Evolutionary conservation across 129 eudicot genomes (phyloP), one percentile per base, ranked within the genome.

Genomic region (Helichrysum umbraculigerum): DNA sequence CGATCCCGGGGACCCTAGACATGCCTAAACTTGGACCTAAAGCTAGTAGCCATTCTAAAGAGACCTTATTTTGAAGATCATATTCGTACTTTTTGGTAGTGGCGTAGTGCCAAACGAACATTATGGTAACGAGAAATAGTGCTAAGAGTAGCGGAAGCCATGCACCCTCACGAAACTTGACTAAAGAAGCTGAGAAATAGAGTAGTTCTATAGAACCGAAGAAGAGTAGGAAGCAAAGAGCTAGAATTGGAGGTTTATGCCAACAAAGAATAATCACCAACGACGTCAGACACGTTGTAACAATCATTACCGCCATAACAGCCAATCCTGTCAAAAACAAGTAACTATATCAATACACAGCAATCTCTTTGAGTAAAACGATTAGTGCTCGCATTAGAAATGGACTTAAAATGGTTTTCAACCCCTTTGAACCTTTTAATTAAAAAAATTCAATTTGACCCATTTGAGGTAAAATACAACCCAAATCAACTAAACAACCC

Each of bases 61-160:
- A 85, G 15, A 93, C 91, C 74, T 90, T 93, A 80, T 90, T 90
- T 75, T 93, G 96, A 14, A 87, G 54, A 42, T 93, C 98, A 35
- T 83, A 93, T 80, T 90, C 69, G 47, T 90, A 90, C 58, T 86
- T 93, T 75, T 93, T 93, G 34, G 84, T 72, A 47, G 94, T 88
- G 32, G 92, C 93, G 22, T 88, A 93, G 85, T 93, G 96, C 98
- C 98, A 93, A 35, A 87, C 44, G 8, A 83, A 81, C 98, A 93
- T 93, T 71, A 88, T 73, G 9, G 87, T 74, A 58, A 93, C 82
- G 29, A 83, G 85, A 28, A 90, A 64, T 2, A 83, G 67, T 72
- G 84, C 83, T 14, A 92, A 61, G 85, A 84, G 77, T 21, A 88
- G 70, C 17, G 89, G 80, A 62, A 85, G 86, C 98, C 96, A 89